Percentiles rank a stretch among this genome's conserved stretches.
Conservation (phyloP, 140 eudicot species). For the Senecio squalidus region DNA sequence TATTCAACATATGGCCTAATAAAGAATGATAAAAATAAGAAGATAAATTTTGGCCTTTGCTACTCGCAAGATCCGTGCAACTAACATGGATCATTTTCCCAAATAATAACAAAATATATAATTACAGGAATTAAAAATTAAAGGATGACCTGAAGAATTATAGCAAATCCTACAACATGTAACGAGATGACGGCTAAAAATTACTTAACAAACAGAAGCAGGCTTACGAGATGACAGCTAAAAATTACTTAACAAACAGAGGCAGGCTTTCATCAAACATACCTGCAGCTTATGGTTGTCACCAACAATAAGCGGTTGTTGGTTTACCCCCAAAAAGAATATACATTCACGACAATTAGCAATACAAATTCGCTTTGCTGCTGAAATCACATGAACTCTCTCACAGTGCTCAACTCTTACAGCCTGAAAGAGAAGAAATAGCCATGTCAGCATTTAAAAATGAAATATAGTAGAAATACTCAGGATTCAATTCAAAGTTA, state of each 20-base stretch:
- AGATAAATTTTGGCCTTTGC: too few species aligned
- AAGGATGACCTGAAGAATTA: too few species aligned
- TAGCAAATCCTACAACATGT: too few species aligned
- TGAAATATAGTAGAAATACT: neutral
- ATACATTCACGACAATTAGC: constrained; percentile 98
- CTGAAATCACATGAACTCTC: constrained; percentile 86
- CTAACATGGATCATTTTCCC: too few species aligned
- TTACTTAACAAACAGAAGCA: neutral
- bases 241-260: neutral
- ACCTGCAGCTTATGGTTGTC: constrained; percentile 98
- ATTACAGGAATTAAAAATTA: too few species aligned
- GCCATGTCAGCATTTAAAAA: neutral
- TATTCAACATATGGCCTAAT: too few species aligned
- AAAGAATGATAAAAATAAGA: too few species aligned
- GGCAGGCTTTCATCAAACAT: neutral
- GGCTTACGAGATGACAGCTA: too few species aligned
- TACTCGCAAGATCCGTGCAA: too few species aligned
- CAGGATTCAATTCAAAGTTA: too few species aligned
- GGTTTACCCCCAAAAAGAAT: constrained; percentile 92
- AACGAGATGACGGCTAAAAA: too few species aligned
- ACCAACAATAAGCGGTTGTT: constrained; percentile 90
- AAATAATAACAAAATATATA: too few species aligned
- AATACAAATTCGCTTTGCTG: constrained; percentile 81
- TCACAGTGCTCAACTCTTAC: constrained; percentile 95
- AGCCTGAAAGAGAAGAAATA: constrained; percentile 47